Evolutionary conservation across 1,284 basidiomycete genomes (phyloP).

Genomic region (Vanrija humicola): DNA sequence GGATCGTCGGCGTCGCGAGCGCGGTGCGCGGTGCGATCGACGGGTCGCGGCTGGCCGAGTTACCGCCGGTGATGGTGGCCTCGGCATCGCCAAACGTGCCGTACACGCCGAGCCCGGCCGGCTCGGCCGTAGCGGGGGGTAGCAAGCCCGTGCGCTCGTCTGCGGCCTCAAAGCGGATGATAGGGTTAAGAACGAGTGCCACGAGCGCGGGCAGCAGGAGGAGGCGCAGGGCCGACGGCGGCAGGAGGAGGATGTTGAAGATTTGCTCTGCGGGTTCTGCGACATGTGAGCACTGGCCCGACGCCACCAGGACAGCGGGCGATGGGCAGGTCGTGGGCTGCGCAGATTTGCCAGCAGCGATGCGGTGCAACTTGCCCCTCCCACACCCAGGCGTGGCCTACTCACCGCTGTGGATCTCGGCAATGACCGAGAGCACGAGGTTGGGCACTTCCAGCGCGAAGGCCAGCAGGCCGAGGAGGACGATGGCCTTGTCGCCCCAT

Average conservation of each 20-base stretch:
- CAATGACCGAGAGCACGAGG: slow-evolving; percentile 31
- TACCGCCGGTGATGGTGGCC: no score
- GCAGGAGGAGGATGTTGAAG: slow-evolving; percentile 34
- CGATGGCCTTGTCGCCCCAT: slow-evolving; percentile 30
- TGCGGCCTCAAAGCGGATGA: slow-evolving; percentile 34
- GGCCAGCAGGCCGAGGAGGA: slow-evolving; percentile 27
- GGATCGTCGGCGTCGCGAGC: not conserved
- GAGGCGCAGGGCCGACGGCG: slow-evolving; percentile 21
- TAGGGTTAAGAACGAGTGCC: slow-evolving; percentile 27
- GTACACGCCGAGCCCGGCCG: slow-evolving; percentile 15
- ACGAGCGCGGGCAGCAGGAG: slow-evolving; percentile 36
- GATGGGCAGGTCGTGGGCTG: no score
- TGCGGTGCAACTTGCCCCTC: not conserved
- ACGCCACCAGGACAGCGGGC: no score
- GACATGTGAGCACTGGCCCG: not conserved
- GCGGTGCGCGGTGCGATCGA: slow-evolving; percentile 2
- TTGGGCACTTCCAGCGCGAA: slow-evolving; percentile 36
- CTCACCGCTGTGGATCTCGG: slow-evolving; percentile 31
- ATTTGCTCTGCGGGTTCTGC: slow-evolving; percentile 22
- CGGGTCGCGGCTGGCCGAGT: slow-evolving; percentile 4
- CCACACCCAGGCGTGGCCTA: not conserved
- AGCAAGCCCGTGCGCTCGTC: slow-evolving; percentile 36
- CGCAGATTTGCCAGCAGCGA: not conserved
- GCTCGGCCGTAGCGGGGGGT: not conserved
- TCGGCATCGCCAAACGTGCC: slow-evolving; percentile 29